phyloP scores from a whole-genome alignment of 371 early-diverging fungal species.

The Smittium culicis region DNA sequence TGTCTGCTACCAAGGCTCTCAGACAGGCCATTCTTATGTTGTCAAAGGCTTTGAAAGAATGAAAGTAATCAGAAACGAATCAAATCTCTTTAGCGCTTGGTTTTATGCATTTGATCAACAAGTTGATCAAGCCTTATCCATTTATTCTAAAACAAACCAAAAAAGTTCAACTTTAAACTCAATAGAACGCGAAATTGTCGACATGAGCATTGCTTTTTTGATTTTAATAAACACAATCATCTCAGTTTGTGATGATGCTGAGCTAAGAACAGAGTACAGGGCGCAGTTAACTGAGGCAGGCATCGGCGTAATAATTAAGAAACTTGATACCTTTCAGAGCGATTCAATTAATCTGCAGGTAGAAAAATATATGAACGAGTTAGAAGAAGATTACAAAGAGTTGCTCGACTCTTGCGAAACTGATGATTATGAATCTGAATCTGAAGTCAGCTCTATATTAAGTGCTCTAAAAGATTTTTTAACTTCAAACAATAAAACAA shows the following conservation, averaged over 20 bases:
- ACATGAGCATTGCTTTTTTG: constrained; percentile 66
- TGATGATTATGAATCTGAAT: constrained; percentile 55
- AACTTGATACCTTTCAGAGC: constrained; percentile 52
- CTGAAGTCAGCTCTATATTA: constrained; percentile 67
- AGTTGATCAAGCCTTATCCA: constrained; percentile 42
- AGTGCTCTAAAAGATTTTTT: constrained; percentile 51
- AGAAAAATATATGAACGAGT: constrained; percentile 55
- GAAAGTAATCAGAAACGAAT: constrained; percentile 30
- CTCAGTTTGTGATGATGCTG: constrained; percentile 60
- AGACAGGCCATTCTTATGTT: constrained; percentile 64
- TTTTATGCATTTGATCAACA: constrained; percentile 49
- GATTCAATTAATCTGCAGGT: constrained; percentile 60
- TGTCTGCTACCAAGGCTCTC: constrained; percentile 64
- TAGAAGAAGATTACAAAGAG: constrained; percentile 62
- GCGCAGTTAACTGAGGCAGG: constrained; percentile 63
- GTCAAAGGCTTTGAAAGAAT: constrained; percentile 43
- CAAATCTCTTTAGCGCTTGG: constrained; percentile 57
- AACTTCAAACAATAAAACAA: constrained; percentile 52
- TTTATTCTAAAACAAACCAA: constrained; percentile 30
- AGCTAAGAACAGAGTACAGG: constrained; percentile 60
- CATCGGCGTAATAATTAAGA: constrained; percentile 50
- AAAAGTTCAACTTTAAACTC: constrained; percentile 51
- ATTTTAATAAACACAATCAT: constrained; percentile 70
- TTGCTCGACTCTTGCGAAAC: constrained; percentile 55
- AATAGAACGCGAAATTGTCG: constrained; percentile 52